phyloP scores from a whole-genome alignment of 1,139 yeast species.

The Arxiozyma heterogenica region DNA sequence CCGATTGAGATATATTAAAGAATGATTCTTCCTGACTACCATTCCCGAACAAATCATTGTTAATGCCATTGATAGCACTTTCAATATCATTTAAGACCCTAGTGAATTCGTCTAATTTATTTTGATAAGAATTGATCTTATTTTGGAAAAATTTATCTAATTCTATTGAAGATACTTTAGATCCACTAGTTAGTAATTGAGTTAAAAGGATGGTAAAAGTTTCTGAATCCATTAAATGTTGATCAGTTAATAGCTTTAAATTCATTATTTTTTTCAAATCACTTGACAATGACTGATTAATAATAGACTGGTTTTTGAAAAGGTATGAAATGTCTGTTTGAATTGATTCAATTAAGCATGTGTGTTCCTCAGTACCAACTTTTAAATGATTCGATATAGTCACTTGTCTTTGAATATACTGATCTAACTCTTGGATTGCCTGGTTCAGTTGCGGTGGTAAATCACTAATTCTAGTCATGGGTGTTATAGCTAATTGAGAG shows the following conservation, averaged over 20 bases:
- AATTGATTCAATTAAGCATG: constrained; percentile 62
- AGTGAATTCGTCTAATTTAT: constrained; percentile 60
- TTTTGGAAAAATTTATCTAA: constrained; percentile 46
- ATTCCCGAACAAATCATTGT: constrained; percentile 33
- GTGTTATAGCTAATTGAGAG: constrained; percentile 49
- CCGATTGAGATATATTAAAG: constrained; percentile 7
- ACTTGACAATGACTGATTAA: constrained; percentile 57
- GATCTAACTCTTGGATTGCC: constrained; percentile 73
- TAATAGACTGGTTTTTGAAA: constrained; percentile 50
- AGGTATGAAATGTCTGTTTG: constrained; percentile 79
- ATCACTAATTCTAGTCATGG: constrained; percentile 82
- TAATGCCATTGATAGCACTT: constrained; percentile 63
- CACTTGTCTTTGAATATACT: constrained; percentile 75
- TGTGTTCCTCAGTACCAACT: constrained; percentile 55
- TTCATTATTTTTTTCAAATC: constrained; percentile 44
- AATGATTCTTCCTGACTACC: constrained; percentile 3
- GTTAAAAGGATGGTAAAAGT: constrained; percentile 57
- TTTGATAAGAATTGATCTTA: constrained; percentile 43
- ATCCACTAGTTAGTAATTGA: constrained; percentile 60
- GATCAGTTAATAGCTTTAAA: constrained; percentile 39
- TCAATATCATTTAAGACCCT: constrained; percentile 62
- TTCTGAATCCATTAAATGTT: constrained; percentile 47
- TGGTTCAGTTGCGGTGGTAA: constrained; percentile 67
- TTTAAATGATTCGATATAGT: constrained; percentile 72
- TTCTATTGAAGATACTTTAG: constrained; percentile 49